Evolutionary conservation across 495 filamentous ascomycete genomes (phyloP).

Genomic region (Mycothermus thermophilus): DNA sequence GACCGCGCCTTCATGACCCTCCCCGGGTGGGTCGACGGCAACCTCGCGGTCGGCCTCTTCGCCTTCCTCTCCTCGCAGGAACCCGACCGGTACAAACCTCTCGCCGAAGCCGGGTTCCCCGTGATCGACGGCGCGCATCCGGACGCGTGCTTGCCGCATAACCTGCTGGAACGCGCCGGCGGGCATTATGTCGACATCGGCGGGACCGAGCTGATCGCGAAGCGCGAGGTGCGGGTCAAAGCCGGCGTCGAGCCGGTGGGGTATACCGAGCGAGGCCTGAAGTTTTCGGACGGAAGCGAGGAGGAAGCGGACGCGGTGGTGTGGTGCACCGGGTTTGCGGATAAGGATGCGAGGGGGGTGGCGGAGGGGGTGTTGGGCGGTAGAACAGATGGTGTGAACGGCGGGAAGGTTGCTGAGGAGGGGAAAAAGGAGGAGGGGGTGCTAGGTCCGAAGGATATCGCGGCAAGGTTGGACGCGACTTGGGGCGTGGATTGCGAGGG

Average conservation of each 20-base stretch:
- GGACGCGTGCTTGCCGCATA: slow-evolving; percentile 7
- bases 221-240: slow-evolving; percentile 14
- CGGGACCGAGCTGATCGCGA: slow-evolving; percentile 9
- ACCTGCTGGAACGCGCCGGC: slow-evolving; percentile 16
- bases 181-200: slow-evolving; percentile 26
- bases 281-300: slow-evolving; percentile 15
- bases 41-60: slow-evolving; percentile 4
- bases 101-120: slow-evolving; percentile 19
- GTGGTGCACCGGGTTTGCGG: slow-evolving; percentile 26
- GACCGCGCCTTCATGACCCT: slow-evolving; percentile 13
- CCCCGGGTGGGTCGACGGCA: slow-evolving; percentile 8
- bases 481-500: slow-evolving; percentile 21
- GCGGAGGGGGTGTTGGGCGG: slow-evolving; percentile 12
- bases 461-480: slow-evolving; percentile 15
- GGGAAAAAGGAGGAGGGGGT: slow-evolving; percentile 1
- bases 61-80: slow-evolving; percentile 10
- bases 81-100: slow-evolving; percentile 15
- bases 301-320: slow-evolving; percentile 21
- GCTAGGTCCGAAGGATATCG: slow-evolving; percentile 15
- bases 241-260: slow-evolving; percentile 10
- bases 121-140: slow-evolving; percentile 16
- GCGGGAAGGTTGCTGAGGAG: neutral
- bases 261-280: slow-evolving; percentile 16
- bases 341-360: slow-evolving; percentile 9
- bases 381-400: neutral